Percentiles rank a stretch among this genome's conserved stretches.
These are phyloP conservation scores for Daldinia bambusicola DNA, from an alignment of 495 filamentous ascomycete species.

Conservation along the genomic window DNA sequence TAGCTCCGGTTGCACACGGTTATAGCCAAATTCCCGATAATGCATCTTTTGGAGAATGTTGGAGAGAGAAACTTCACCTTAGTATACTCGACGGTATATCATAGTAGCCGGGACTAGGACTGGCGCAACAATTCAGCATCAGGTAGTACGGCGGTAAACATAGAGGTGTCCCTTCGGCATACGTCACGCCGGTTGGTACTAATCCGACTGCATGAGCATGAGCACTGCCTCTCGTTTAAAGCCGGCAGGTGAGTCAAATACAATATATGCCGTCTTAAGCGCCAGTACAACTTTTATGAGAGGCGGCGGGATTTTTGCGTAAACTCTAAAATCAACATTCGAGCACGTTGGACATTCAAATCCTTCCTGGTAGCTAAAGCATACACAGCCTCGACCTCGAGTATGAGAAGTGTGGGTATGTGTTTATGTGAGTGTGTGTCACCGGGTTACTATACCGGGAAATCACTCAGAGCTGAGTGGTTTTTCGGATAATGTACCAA, in stretches of 20 bases:
- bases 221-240: conserved; percentile 35
- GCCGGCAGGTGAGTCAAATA: conserved; percentile 29
- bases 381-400: conserved; percentile 19
- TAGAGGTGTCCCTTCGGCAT: conserved; percentile 31
- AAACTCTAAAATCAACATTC: conserved; percentile 8
- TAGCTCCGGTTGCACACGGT: conserved; percentile 30
- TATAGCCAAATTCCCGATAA: conserved; percentile 43
- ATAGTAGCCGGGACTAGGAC: conserved; percentile 31
- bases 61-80: conserved; percentile 12
- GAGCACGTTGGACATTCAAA: conserved; percentile 6
- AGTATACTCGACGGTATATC: conserved; percentile 34
- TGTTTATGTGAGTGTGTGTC: background rate
- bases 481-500: conserved; percentile 20
- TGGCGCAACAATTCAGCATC: conserved; percentile 29
- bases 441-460: conserved; percentile 32
- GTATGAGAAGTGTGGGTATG: conserved; percentile 3
- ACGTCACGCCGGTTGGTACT: conserved; percentile 21
- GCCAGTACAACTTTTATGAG: conserved; percentile 9
- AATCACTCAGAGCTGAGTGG: conserved; percentile 15
- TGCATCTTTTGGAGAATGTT: conserved; percentile 42
- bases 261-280: conserved; percentile 14
- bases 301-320: conserved; percentile 30
- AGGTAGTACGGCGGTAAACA: conserved; percentile 25
- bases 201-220: conserved; percentile 27
- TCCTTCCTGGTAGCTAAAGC: conserved; percentile 17